phyloP scores from a whole-genome alignment of 495 filamentous ascomycete genomes.

The Penicillium parvum region DNA sequence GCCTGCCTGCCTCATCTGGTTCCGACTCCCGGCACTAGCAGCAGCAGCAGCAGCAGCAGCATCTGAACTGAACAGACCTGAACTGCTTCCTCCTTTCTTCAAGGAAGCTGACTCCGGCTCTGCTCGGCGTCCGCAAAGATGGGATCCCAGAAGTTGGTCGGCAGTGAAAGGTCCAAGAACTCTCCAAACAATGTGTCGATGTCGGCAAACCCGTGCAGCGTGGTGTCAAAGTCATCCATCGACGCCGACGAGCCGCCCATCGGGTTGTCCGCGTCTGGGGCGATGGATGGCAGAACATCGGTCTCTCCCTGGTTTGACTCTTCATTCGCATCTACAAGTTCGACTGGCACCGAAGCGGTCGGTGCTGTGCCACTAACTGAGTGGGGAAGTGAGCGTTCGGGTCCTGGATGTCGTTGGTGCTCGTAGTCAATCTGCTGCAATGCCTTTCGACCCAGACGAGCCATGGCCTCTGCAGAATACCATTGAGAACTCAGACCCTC shows the following conservation, averaged over 20 bases:
- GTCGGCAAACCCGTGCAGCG: slow-evolving; percentile 29
- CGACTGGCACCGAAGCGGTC: not conserved
- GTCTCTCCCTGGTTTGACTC: not conserved
- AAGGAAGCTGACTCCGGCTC: too few relatives aligned
- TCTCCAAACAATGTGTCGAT: slow-evolving; percentile 42
- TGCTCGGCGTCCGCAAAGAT: slow-evolving; percentile 26
- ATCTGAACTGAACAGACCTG: too few relatives aligned
- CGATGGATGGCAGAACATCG: slow-evolving; percentile 1
- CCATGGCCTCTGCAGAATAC: slow-evolving; percentile 60
- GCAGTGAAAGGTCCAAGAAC: slow-evolving; percentile 38
- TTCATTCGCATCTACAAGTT: not conserved
- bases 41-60: too few relatives aligned
- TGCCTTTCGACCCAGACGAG: slow-evolving; percentile 48
- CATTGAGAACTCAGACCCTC: slow-evolving; percentile 53
- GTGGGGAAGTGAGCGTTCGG: not conserved
- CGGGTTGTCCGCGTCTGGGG: not conserved
- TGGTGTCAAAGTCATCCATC: slow-evolving; percentile 5
- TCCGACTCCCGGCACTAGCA: too few relatives aligned
- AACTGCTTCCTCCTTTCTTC: too few relatives aligned
- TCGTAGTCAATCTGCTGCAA: slow-evolving; percentile 28
- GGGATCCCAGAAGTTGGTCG: slow-evolving; percentile 44
- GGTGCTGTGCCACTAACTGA: not conserved
- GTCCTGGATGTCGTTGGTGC: slow-evolving; percentile 1
- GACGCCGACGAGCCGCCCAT: slow-evolving; percentile 2
- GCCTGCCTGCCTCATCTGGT: too few relatives aligned